Evolutionary conservation across 306 rosid genomes (phyloP).

Genomic region (Prunus armeniaca): DNA sequence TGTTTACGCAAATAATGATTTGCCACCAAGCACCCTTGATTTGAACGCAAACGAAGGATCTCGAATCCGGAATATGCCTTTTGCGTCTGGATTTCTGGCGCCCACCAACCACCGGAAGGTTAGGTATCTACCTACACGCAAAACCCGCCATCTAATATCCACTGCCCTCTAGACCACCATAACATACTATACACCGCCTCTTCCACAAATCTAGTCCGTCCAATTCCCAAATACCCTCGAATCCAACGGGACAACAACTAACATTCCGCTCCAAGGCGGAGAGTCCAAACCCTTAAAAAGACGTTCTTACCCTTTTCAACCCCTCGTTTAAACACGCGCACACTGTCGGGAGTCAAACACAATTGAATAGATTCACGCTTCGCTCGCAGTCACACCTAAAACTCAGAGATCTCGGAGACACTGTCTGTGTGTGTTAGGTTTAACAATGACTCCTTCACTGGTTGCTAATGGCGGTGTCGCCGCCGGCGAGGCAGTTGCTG

Average conservation of each 20-base stretch:
- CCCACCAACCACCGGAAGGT: conserved; percentile 25
- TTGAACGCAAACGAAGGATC: background rate
- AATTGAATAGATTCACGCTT: conserved; percentile 20
- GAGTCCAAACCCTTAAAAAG: conserved; percentile 3
- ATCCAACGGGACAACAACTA: background rate
- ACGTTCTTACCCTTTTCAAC: conserved; percentile 24
- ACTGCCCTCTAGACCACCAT: background rate
- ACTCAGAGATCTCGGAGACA: conserved; percentile 3
- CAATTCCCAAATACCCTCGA: background rate
- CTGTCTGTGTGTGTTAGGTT: background rate
- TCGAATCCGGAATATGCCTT: conserved; percentile 11
- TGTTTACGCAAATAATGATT: background rate
- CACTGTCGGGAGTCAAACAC: background rate
- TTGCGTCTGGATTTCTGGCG: background rate
- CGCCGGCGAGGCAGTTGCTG: conserved; percentile 12
- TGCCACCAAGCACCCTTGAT: background rate
- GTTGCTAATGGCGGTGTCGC: conserved; percentile 41
- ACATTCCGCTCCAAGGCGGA: conserved; percentile 18
- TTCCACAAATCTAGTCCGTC: background rate
- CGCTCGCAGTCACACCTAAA: conserved; percentile 2
- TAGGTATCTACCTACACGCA: conserved; percentile 5
- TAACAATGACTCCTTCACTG: conserved; percentile 48
- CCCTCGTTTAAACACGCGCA: background rate
- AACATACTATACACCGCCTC: background rate
- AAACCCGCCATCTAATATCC: conserved; percentile 4